phyloP scores from a whole-genome alignment of 2,329 filamentous ascomycete genomes.

The Epichloe elymi region DNA sequence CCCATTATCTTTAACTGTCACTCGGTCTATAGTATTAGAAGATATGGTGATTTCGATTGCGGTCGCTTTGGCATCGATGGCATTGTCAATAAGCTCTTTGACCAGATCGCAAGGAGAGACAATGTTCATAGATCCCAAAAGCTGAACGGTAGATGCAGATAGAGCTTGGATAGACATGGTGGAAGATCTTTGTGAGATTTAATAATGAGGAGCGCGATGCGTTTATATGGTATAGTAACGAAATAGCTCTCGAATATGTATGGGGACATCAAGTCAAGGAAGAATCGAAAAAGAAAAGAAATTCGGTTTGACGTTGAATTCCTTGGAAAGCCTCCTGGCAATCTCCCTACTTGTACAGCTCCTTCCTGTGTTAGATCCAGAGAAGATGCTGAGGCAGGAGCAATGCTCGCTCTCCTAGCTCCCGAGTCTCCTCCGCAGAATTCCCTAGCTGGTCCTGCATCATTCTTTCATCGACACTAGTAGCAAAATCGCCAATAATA shows the following conservation, averaged over 20 bases:
- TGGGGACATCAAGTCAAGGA: neutral
- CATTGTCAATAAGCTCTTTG: constrained; percentile 69
- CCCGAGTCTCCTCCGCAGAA: neutral
- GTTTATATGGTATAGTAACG: neutral
- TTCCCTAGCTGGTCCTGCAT: neutral
- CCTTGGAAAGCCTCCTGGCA: neutral
- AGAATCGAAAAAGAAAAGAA: neutral
- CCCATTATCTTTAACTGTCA: constrained; percentile 65
- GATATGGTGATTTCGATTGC: constrained; percentile 52
- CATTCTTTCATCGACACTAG: neutral
- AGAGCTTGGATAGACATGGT: constrained; percentile 38
- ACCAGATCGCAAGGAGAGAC: constrained; percentile 47
- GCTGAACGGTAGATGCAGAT: constrained; percentile 33
- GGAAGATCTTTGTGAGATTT: neutral
- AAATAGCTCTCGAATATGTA: neutral
- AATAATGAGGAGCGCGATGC: neutral
- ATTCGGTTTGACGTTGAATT: too few species aligned
- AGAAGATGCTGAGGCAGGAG: neutral
- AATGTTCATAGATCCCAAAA: constrained; percentile 47
- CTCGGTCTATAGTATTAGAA: constrained; percentile 51
- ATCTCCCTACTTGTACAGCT: neutral
- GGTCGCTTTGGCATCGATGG: constrained; percentile 57
- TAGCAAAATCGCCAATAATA: neutral
- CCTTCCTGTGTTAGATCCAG: neutral
- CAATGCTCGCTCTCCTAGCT: neutral